Conservation (phyloP, 2,329 filamentous ascomycete species). For the Coniochaeta prunicola region DNA sequence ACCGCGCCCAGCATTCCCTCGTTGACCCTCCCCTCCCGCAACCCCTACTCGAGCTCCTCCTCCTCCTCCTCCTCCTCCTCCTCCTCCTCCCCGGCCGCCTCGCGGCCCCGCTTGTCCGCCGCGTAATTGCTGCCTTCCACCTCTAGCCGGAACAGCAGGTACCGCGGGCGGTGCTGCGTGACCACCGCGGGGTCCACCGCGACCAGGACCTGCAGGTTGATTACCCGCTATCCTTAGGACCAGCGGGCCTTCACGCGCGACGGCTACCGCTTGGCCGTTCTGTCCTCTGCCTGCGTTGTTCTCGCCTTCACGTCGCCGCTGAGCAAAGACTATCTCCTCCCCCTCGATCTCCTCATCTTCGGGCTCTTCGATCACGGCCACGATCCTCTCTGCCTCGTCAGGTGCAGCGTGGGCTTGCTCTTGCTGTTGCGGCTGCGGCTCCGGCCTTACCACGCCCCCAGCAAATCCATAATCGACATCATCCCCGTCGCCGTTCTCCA, state of each 20-base stretch:
- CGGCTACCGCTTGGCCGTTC: slow-evolving; percentile 20
- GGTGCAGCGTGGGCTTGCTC: background rate
- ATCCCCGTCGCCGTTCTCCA: slow-evolving; percentile 70
- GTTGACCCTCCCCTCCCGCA: background rate
- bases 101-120: slow-evolving; percentile 5
- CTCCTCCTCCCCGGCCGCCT: slow-evolving; percentile 4
- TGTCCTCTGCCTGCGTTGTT: slow-evolving; percentile 15
- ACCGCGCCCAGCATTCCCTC: slow-evolving; percentile 4
- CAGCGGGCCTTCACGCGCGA: slow-evolving; percentile 50
- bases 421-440: slow-evolving; percentile 5
- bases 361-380: slow-evolving; percentile 23
- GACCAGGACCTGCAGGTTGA: slow-evolving; percentile 18
- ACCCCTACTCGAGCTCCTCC: background rate
- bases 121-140: slow-evolving; percentile 11
- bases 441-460: slow-evolving; percentile 24
- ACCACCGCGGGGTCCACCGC: slow-evolving; percentile 20
- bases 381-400: slow-evolving; percentile 7
- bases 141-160: slow-evolving; percentile 1
- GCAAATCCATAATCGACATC: slow-evolving; percentile 39
- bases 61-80: slow-evolving; percentile 2
- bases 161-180: slow-evolving; percentile 10
- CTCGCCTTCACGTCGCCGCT: slow-evolving; percentile 7
- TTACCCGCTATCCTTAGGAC: slow-evolving; percentile 44
- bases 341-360: slow-evolving; percentile 24
- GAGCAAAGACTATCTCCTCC: slow-evolving; percentile 13